Evolutionary conservation across 2,329 filamentous ascomycete genomes (phyloP), one percentile per base, ranked within the genome.

Genomic region (Exophiala aquamarina): DNA sequence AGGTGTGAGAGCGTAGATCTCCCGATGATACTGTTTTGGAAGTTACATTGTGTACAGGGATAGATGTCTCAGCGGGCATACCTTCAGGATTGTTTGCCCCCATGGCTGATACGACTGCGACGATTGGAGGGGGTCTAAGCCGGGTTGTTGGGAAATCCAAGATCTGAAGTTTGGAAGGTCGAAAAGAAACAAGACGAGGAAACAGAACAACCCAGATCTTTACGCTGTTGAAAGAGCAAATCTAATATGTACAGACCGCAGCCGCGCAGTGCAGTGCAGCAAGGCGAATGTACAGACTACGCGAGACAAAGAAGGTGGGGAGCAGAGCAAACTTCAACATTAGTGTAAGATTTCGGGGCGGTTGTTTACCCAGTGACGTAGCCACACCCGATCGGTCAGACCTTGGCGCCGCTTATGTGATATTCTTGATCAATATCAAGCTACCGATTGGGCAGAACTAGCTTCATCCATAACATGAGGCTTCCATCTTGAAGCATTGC

Each of bases 1-100:
- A 59, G 32, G 58, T 58, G 26, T 57, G 49, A 11, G 51, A 49
- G 7, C 19, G 14, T 18, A 37, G 17, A 20, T 15, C 10, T 15
- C 14, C 19, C 8, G 35, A 37, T 18, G 6, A 18, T 19, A 18
- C 35, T 37, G 35, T 9, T 4, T 15, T 4, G 7, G 17, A 20
- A 19, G 18, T 37, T n/a, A 37, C n/a, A n/a, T n/a, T n/a, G n/a
- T n/a, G n/a, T n/a, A n/a, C n/a, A n/a, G n/a, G n/a, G n/a, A n/a
- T n/a, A n/a, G n/a, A n/a, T n/a, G 35, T 18, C 35, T 13, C 4
- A 19, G 18, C 26, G 29, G 19, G 14, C 41, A 21, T 37, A 46
- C 47, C 36, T 46, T 50, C 36, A 33, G 47, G 47, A 15, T 19
- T 31, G 15, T 47, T 32, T 31, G 49, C 14, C 28, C 36, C 31